Base-by-base conservation (phyloP, 306 rosid genomes). In the Trichosanthes truncata region DNA sequence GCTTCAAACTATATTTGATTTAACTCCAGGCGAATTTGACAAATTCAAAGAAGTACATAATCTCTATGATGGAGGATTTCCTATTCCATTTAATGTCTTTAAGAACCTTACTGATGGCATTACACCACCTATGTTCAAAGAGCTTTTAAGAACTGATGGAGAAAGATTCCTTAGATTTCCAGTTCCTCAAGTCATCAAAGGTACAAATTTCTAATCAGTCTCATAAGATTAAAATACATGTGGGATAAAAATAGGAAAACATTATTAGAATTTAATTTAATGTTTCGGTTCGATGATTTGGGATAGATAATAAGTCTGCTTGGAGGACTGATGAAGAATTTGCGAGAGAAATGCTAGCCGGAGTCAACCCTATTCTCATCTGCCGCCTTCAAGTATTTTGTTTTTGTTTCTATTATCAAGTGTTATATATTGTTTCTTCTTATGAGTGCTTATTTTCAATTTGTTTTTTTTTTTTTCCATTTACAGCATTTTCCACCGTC, bases 251-350 rank as follows among this genome's bases (percentile, higher is more conserved):
- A 29, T 29, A 29, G 33, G 48, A 43, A 43, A 1, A 43, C 1
- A 43, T 43, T 7, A 43, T 45, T 45, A 45, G 14, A 48, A 48
- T 48, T 48, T 48, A 11, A 48, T 3, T 48, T 12, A 3, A 3
- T 14, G 21, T 53, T 52, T 52, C 1, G 51, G 3, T 49, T 4
- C 6, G 2, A 20, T 84, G 79, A 57, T 78, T 81, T 80, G 82
- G 89, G 21, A 81, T 75, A 94, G 97, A 88, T 83, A 86, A 88
- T 74, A 85, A 78, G 79, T 83, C 86, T 45, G 92, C 90, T 3
- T 94, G 98, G 97, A 91, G 92, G 74, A 91, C 97, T 0, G 98
- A 94, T 25, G 93, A 91, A 78, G 97, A 92, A 78, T 92, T 94
- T 83, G 87, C 93, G 1, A 90, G 97, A 85, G 97, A 94, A 81